Conservation (phyloP, 1,139 yeast species). For the Pichia norvegensis region DNA sequence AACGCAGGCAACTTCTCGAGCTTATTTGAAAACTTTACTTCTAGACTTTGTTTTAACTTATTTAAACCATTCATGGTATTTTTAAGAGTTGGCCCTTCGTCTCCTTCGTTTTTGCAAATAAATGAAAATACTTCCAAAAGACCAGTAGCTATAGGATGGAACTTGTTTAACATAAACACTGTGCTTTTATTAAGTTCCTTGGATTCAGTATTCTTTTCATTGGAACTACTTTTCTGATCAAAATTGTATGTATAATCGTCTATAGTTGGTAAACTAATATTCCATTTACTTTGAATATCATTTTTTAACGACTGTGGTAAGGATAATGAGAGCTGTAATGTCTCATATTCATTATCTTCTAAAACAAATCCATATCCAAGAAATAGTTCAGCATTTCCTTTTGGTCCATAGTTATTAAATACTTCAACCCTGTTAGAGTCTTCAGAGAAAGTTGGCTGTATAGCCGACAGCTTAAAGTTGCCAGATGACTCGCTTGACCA, state of each 20-base stretch:
- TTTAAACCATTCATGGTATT: constrained; percentile 51
- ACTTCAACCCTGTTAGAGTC: constrained; percentile 33
- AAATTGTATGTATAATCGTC: constrained; percentile 36
- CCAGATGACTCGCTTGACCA: constrained; percentile 38
- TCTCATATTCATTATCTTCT: constrained; percentile 53
- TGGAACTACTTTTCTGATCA: constrained; percentile 33
- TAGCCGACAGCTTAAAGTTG: constrained; percentile 12
- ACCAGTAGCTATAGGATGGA: constrained; percentile 40
- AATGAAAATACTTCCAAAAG: constrained; percentile 44
- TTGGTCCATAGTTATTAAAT: constrained; percentile 78
- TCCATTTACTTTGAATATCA: constrained; percentile 22
- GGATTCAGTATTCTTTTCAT: constrained; percentile 12
- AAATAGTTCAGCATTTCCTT: constrained; percentile 74
- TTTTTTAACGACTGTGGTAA: constrained; percentile 22
- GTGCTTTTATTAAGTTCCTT: constrained; percentile 29
- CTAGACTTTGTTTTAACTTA: constrained; percentile 46
- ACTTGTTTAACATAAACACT: constrained; percentile 39
- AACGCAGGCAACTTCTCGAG: constrained; percentile 15
- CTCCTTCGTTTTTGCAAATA: constrained; percentile 39
- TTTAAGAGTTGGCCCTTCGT: constrained; percentile 36
- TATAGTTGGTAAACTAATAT: constrained; percentile 40
- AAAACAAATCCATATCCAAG: constrained; percentile 65
- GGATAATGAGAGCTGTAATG: constrained; percentile 40
- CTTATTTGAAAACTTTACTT: constrained; percentile 38
- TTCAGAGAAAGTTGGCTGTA: constrained; percentile 10